Percentiles rank a stretch among this genome's conserved stretches.
Evolutionary conservation across 257 asterid species (phyloP).

Genomic region (Solanum rostratum): DNA sequence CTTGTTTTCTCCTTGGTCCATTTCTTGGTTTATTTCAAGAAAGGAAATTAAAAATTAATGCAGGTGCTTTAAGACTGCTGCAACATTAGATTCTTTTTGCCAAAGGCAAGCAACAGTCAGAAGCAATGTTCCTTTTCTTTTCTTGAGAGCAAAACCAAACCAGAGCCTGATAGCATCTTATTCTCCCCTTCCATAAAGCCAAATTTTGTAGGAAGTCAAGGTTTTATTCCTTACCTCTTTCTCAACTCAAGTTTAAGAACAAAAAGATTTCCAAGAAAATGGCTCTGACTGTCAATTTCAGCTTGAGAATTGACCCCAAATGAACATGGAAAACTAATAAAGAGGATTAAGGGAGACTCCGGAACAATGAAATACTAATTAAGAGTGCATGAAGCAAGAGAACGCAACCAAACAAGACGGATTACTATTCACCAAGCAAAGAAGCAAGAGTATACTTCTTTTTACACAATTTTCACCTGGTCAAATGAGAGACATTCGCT

Average conservation of each 20-base stretch:
- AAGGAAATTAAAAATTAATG: background rate
- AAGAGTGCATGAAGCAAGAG: background rate
- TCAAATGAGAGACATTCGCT: background rate
- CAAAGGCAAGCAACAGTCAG: background rate
- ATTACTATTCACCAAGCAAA: background rate
- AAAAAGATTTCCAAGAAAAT: background rate
- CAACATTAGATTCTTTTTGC: background rate
- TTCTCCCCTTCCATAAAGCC: background rate
- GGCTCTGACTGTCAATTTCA: background rate
- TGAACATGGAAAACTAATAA: background rate
- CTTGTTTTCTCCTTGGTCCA: slow-evolving; percentile 1
- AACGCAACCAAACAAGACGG: background rate
- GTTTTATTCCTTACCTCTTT: background rate
- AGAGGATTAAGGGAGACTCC: background rate
- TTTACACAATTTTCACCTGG: background rate
- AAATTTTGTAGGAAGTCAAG: background rate
- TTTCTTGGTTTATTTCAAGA: background rate
- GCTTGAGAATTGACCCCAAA: background rate
- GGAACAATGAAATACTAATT: background rate
- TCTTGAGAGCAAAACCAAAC: background rate
- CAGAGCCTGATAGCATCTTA: background rate
- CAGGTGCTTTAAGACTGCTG: background rate
- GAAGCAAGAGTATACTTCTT: background rate
- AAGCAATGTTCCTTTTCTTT: slow-evolving; percentile 6
- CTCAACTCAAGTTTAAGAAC: background rate